These are phyloP conservation scores for Irpex sp. DNA, from an alignment of 1,284 basidiomycete species.

Conservation along the genomic window DNA sequence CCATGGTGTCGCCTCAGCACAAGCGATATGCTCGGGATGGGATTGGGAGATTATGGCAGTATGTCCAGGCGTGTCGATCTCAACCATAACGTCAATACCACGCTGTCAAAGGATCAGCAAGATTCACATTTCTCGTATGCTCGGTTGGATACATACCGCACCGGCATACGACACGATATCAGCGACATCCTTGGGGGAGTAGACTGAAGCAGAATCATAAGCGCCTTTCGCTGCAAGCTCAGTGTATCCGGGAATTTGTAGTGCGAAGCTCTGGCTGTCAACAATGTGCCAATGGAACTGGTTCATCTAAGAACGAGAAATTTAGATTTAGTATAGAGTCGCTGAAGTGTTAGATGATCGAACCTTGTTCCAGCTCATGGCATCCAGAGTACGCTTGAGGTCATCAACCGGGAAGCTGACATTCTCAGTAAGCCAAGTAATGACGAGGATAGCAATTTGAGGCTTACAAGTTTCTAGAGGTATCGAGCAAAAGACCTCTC, in stretches of 20 bases:
- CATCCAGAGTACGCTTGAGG: slow-evolving; percentile 73
- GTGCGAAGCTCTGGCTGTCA: slow-evolving; percentile 75
- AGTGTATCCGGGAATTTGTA: slow-evolving; percentile 58
- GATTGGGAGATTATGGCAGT: slow-evolving; percentile 64
- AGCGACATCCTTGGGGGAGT: slow-evolving; percentile 57
- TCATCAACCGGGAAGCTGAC: slow-evolving; percentile 62
- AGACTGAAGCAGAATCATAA: slow-evolving; percentile 56
- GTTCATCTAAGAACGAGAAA: slow-evolving; percentile 43
- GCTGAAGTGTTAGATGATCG: slow-evolving; percentile 13
- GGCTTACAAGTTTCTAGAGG: slow-evolving; percentile 55
- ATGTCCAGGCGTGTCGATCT: slow-evolving; percentile 78
- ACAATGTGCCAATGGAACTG: slow-evolving; percentile 83
- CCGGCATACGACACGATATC: slow-evolving; percentile 72
- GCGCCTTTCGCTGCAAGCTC: slow-evolving; percentile 68
- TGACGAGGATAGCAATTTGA: neutral
- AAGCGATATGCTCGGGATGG: slow-evolving; percentile 74
- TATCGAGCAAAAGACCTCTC: slow-evolving; percentile 84
- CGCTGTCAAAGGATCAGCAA: slow-evolving; percentile 37
- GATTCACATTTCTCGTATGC: neutral
- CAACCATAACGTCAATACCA: slow-evolving; percentile 77
- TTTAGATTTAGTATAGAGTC: neutral
- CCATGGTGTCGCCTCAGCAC: slow-evolving; percentile 64
- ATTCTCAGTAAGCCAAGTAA: neutral
- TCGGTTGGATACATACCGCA: slow-evolving; percentile 41
- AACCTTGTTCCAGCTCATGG: slow-evolving; percentile 87